Evolutionary conservation across 2,329 filamentous ascomycete species (phyloP).

Genomic region (Lachnellula cervina): DNA sequence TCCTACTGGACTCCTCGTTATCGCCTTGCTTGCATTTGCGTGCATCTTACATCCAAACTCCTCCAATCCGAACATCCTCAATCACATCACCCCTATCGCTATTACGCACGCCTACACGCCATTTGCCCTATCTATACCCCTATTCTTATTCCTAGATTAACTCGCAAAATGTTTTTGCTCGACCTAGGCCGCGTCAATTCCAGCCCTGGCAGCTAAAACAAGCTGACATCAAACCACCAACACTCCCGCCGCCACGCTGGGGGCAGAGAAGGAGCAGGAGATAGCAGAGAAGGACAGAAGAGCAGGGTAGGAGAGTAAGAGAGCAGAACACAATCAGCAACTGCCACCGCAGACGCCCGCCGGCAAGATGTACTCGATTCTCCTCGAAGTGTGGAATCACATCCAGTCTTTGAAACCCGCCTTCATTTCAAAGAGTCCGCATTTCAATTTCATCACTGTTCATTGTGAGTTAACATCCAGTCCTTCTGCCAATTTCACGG

Average conservation of each 20-base stretch:
- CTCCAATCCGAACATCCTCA: not conserved
- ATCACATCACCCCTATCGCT: not conserved
- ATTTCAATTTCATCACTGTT: slow-evolving; percentile 75
- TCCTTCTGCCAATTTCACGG: not conserved
- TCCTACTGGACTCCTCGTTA: not conserved
- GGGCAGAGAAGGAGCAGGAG: not conserved
- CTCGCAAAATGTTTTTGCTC: slow-evolving; percentile 4
- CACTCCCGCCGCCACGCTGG: not conserved
- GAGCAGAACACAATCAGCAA: not conserved
- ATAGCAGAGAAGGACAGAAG: not conserved
- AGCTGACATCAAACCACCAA: not conserved
- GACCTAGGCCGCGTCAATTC: slow-evolving; percentile 4
- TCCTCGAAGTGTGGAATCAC: slow-evolving; percentile 34
- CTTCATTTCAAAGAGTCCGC: slow-evolving; percentile 56
- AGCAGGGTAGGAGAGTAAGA: not conserved
- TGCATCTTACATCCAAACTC: not conserved
- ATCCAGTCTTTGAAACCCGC: slow-evolving; percentile 49
- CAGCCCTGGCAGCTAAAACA: slow-evolving; percentile 3
- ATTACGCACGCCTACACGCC: not conserved
- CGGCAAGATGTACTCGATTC: slow-evolving; percentile 23
- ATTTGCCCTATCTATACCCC: not conserved
- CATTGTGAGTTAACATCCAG: slow-evolving; percentile 58
- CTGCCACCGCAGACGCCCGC: not conserved
- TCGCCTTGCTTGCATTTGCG: not conserved
- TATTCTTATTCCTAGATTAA: not conserved